Base-by-base conservation (phyloP, 2,329 filamentous ascomycete species). In the Hypoxylon sp. region DNA sequence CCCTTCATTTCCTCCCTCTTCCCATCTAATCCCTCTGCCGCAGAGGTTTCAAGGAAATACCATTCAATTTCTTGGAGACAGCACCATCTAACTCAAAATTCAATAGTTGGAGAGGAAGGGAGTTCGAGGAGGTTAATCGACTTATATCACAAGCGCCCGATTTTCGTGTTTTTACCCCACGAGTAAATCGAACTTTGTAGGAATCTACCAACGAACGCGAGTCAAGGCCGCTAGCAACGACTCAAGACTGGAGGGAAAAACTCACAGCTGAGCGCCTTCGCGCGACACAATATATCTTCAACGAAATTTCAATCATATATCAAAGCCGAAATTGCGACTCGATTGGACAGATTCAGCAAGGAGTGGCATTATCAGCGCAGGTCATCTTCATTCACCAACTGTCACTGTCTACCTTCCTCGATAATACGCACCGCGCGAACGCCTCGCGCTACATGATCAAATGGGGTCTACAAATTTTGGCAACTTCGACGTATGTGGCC, bases 391-490 rank as follows among this genome's bases (percentile, higher is more conserved):
- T 26, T 17, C 24, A 57, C 43, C 4, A 51, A 28, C 34, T 34
- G 50, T 58, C 47, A 28, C 34, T 34, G 50, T 58, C 47, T 55
- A 59, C 48, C 19, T 55, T 37, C n/a, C 39, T 59, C 54, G 37
- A 52, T 34, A 51, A 44, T 34, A 43, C 19, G 43, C 49, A 53
- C 56, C 51, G 69, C 70, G 71, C 67, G 62, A 62, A 68, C 78
- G 34, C 62, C 44, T 67, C 67, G 66, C 65, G 65, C 65, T 52
- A 47, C 50, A 62, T 51, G 7, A 30, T 64, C 54, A 76, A 75
- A 88, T 88, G 85, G 85, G 85, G 70, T 86, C 84, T 65, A 88
- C 85, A 66, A 80, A 84, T 56, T 88, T 87, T 76, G 86, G 86
- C 64, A 86, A 88, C 70, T 88, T 88, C 70, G 76, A 85, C 73